Base-by-base conservation (phyloP, 2,329 filamentous ascomycete species). In the Apiospora arundinis region DNA sequence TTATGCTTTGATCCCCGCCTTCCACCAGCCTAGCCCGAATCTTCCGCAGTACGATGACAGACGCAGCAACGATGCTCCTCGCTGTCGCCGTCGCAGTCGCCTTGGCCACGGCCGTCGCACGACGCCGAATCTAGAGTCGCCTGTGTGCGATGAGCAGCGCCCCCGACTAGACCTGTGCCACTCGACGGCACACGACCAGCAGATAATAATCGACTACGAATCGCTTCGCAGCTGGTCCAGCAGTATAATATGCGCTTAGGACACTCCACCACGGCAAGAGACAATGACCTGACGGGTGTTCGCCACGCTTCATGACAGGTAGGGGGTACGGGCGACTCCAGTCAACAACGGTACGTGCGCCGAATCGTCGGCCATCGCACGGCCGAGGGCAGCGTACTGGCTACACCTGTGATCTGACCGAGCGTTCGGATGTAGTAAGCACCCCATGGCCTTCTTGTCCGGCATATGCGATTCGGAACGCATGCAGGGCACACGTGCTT, bases 401-500 rank as follows among this genome's bases (percentile, higher is more conserved):
- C 46, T 48, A 48, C 45, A 48, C 45, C 45, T 48, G 45, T 48
- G 45, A 46, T 46, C 11, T 16, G 16, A 46, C 18, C 16, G 44
- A 46, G 44, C 45, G 21, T 48, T 48, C 21, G 21, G 45, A 48
- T n/a, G 6, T 7, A 7, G 45, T n/a, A 48, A 48, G 45, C 45
- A 48, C 45, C 21, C 4, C n/a, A 25, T 49, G 48, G 48, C 48
- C n/a, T 49, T n/a, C n/a, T n/a, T 49, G 48, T 49, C 48, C 48
- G 48, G 48, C 48, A 49, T n/a, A 49, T 49, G n/a, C 48, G 48
- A 49, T 49, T 49, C n/a, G 48, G 48, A 25, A 49, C 48, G n/a
- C 9, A 25, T 49, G n/a, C 48, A 14, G 48, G n/a, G n/a, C n/a
- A 25, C 48, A 49, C 48, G n/a, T 49, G n/a, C 48, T 25, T 49